phyloP scores from a whole-genome alignment of 768 basidiomycete genomes.

The Rhodotorula paludigena region DNA sequence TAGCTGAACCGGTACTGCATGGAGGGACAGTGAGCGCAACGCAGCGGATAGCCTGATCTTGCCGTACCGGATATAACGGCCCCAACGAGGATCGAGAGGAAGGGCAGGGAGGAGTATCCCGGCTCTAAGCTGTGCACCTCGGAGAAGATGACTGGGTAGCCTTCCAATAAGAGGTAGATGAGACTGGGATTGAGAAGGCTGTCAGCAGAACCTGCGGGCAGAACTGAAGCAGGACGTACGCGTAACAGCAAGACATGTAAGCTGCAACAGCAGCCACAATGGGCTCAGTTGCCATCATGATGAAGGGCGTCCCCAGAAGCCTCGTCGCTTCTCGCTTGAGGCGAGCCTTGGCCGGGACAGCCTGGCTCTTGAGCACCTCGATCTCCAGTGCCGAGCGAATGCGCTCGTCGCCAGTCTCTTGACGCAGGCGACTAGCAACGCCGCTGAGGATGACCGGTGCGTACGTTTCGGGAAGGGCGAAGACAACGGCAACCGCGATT shows the following conservation, averaged over 20 bases:
- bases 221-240: neutral
- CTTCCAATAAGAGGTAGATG: slow-evolving; percentile 30
- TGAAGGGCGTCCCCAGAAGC: slow-evolving; percentile 24
- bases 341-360: neutral
- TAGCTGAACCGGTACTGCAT: slow-evolving; percentile 14
- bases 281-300: slow-evolving; percentile 19
- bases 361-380: slow-evolving; percentile 2
- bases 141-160: slow-evolving; percentile 28
- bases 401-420: slow-evolving; percentile 13
- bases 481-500: slow-evolving; percentile 53
- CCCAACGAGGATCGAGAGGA: slow-evolving; percentile 28
- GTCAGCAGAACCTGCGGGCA: neutral
- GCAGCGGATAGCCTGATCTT: no score
- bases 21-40: neutral
- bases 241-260: slow-evolving; percentile 17
- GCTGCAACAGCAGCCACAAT: slow-evolving; percentile 1
- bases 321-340: slow-evolving; percentile 1
- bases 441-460: slow-evolving; percentile 60
- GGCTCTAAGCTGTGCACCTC: slow-evolving; percentile 15
- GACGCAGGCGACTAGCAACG: slow-evolving; percentile 42
- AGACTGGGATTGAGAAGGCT: neutral
- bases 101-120: slow-evolving; percentile 26
- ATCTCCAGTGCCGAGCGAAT: slow-evolving; percentile 17
- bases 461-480: slow-evolving; percentile 66
- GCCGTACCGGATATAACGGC: slow-evolving; percentile 19